Percentiles rank a stretch among this genome's conserved stretches.
phyloP scores from a whole-genome alignment of 108 stramenopile species.

The Cyclotella choctawhatcheeana region DNA sequence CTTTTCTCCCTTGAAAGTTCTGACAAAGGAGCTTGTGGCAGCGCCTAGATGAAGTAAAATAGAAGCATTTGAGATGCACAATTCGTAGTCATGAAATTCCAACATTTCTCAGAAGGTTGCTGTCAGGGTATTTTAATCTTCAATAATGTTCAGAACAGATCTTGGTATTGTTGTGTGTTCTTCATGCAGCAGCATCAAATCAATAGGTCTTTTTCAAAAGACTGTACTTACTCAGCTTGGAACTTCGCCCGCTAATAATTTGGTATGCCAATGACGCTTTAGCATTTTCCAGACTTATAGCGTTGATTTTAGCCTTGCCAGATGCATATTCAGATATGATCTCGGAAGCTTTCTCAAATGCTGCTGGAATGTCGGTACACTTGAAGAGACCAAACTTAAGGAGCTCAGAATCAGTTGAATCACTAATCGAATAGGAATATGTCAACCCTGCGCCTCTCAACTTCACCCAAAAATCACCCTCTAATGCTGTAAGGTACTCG shows the following conservation, averaged over 20 bases:
- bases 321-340: slow-evolving; percentile 51
- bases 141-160: slow-evolving; percentile 41
- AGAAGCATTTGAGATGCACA: background rate
- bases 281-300: slow-evolving; percentile 48
- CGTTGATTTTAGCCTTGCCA: slow-evolving; percentile 25
- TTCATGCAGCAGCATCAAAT: slow-evolving; percentile 28
- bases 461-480: slow-evolving; percentile 62
- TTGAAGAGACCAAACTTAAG: slow-evolving; percentile 48
- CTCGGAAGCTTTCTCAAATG: slow-evolving; percentile 45
- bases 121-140: slow-evolving; percentile 24
- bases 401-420: slow-evolving; percentile 37
- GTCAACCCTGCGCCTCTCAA: slow-evolving; percentile 54
- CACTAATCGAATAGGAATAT: slow-evolving; percentile 45
- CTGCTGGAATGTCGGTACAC: slow-evolving; percentile 42
- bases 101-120: too few relatives aligned
- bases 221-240: slow-evolving; percentile 50
- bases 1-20: slow-evolving; percentile 42
- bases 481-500: slow-evolving; percentile 55
- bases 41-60: slow-evolving; percentile 19
- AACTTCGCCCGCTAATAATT: slow-evolving; percentile 42
- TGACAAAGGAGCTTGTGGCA: slow-evolving; percentile 40
- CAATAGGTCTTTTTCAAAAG: too few relatives aligned
- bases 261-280: slow-evolving; percentile 52
- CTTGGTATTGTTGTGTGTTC: slow-evolving; percentile 35
- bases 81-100: too few relatives aligned